Evolutionary conservation across 2,329 filamentous ascomycete genomes (phyloP).

Genomic region (Thielaviopsis musarum): DNA sequence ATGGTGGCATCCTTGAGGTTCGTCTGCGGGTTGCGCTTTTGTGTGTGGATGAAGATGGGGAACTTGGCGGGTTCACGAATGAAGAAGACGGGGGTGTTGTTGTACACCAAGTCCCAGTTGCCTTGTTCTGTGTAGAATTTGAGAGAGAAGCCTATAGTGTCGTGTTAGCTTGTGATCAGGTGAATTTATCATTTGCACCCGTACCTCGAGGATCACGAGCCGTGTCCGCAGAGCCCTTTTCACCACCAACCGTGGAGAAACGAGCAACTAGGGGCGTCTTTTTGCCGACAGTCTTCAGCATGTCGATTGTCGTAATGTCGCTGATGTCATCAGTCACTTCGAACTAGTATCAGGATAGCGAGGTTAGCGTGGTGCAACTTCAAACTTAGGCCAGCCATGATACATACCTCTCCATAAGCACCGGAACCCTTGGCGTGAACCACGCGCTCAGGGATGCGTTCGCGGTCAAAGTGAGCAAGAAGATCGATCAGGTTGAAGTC

Average conservation of each 20-base stretch:
- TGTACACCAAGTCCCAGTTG: slow-evolving; percentile 57
- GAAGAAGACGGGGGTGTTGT: slow-evolving; percentile 68
- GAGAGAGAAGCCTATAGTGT: slow-evolving; percentile 38
- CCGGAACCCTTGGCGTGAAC: slow-evolving; percentile 44
- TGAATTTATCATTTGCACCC: neutral
- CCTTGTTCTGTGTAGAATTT: slow-evolving; percentile 59
- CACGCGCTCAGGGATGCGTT: slow-evolving; percentile 34
- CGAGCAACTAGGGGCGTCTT: slow-evolving; percentile 49
- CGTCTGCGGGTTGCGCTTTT: slow-evolving; percentile 58
- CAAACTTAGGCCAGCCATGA: slow-evolving; percentile 14
- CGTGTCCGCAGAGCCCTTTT: slow-evolving; percentile 53
- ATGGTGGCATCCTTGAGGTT: slow-evolving; percentile 53
- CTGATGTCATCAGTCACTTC: slow-evolving; percentile 30
- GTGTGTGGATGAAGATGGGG: slow-evolving; percentile 59
- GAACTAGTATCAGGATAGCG: slow-evolving; percentile 17
- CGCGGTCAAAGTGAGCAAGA: slow-evolving; percentile 36
- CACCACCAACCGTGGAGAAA: slow-evolving; percentile 62
- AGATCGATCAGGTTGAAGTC: slow-evolving; percentile 45
- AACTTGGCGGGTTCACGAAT: slow-evolving; percentile 59
- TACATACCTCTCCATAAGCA: slow-evolving; percentile 26
- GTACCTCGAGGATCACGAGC: slow-evolving; percentile 52
- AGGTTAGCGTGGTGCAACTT: neutral
- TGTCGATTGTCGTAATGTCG: slow-evolving; percentile 35
- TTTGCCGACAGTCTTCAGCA: slow-evolving; percentile 47
- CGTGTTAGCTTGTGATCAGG: neutral